Percentiles rank a stretch among this genome's conserved stretches.
Evolutionary conservation across 345 rosid species (phyloP).

Genomic region (Camelina hispida): DNA sequence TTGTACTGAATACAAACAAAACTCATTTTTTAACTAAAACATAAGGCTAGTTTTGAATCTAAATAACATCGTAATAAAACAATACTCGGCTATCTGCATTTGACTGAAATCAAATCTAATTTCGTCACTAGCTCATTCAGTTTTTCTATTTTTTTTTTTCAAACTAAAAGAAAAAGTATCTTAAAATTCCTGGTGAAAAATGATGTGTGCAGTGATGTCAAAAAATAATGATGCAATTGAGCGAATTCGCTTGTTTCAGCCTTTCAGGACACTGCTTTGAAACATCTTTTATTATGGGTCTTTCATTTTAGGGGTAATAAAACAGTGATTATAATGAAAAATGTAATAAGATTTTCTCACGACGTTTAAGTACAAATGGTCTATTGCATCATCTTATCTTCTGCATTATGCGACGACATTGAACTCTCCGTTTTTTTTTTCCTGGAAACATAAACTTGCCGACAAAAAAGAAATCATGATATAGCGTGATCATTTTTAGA

Average conservation of each 20-base stretch:
- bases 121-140: not conserved
- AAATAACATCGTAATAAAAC: not conserved
- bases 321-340: not conserved
- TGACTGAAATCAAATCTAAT: not conserved
- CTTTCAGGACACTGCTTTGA: too few relatives aligned
- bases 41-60: too few relatives aligned
- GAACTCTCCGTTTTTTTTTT: too few relatives aligned
- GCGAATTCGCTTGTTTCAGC: too few relatives aligned
- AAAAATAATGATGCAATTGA: not conserved
- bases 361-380: too few relatives aligned
- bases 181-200: not conserved
- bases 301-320: not conserved
- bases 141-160: not conserved
- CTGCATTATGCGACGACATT: too few relatives aligned
- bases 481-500: not conserved
- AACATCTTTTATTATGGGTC: too few relatives aligned
- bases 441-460: too few relatives aligned
- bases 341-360: not conserved
- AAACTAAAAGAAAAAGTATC: not conserved
- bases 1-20: too few relatives aligned
- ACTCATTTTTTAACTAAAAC: too few relatives aligned
- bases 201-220: constrained; percentile 23
- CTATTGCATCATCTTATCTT: too few relatives aligned
- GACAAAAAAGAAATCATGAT: not conserved
- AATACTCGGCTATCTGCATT: not conserved